Percentiles rank a stretch among this genome's conserved stretches.
phyloP scores from a whole-genome alignment of 2,329 filamentous ascomycete genomes.

The Penicillium sp. region DNA sequence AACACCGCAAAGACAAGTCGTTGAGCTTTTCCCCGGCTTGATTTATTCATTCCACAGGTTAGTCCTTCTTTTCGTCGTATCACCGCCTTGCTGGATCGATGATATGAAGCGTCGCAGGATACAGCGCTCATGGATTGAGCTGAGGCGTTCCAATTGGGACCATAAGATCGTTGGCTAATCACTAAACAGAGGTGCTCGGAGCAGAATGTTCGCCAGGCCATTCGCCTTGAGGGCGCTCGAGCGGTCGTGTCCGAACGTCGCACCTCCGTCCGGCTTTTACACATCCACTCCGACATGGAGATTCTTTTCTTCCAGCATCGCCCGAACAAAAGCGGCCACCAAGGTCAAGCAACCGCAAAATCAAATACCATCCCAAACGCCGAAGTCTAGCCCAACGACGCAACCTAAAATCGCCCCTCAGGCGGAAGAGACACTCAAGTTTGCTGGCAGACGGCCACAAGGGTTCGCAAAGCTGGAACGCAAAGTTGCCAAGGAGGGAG shows the following conservation, averaged over 20 bases:
- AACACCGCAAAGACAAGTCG: conserved; percentile 11
- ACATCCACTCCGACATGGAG: conserved; percentile 30
- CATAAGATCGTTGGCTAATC: conserved; percentile 7
- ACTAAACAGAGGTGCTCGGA: neutral
- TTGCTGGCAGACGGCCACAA: conserved; percentile 39
- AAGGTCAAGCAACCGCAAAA: conserved; percentile 20
- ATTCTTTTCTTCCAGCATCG: conserved; percentile 35
- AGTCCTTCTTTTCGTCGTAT: neutral
- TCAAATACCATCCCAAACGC: conserved; percentile 10
- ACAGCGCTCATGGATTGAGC: neutral
- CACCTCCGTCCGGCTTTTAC: conserved; percentile 23
- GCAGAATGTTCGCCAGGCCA: conserved; percentile 37
- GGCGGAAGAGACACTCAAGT: conserved; percentile 29
- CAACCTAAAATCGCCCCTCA: conserved; percentile 17
- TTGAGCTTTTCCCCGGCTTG: conserved; percentile 5
- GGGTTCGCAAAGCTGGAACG: conserved; percentile 55
- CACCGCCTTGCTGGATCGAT: neutral
- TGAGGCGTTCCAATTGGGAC: neutral
- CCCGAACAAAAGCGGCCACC: conserved; percentile 29
- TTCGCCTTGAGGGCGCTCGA: conserved; percentile 35
- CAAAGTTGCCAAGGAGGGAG: conserved; percentile 59
- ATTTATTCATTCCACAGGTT: conserved; percentile 3
- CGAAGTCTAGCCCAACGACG: conserved; percentile 17
- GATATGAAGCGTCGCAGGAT: neutral
- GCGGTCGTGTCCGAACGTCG: conserved; percentile 30